phyloP scores from a whole-genome alignment of 2,329 filamentous ascomycete genomes.

The Clathrospora elynae region DNA sequence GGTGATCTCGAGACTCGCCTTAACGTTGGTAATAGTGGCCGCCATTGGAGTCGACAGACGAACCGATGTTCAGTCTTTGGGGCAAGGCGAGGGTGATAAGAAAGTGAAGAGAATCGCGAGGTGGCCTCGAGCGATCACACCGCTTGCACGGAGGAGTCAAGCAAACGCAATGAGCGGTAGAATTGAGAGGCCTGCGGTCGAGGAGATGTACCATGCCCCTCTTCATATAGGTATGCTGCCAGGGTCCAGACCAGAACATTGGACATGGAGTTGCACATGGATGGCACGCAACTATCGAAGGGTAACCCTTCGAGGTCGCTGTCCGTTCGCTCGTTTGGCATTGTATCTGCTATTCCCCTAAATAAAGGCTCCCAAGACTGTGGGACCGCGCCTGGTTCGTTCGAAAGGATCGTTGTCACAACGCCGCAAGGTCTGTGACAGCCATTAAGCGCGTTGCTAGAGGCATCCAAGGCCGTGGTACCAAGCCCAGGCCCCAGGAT shows the following conservation, averaged over 20 bases:
- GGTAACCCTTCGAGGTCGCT: slow-evolving; percentile 9
- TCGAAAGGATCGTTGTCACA: slow-evolving; percentile 17
- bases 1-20: slow-evolving; percentile 41
- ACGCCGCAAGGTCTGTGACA: slow-evolving; percentile 13
- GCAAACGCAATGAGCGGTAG: slow-evolving; percentile 9
- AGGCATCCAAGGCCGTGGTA: slow-evolving; percentile 27
- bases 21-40: slow-evolving; percentile 27
- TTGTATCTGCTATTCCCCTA: slow-evolving; percentile 20
- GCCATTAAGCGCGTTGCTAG: slow-evolving; percentile 27
- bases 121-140: neutral
- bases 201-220: slow-evolving; percentile 10
- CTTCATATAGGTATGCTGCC: slow-evolving; percentile 24
- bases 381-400: slow-evolving; percentile 18
- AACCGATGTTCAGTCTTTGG: slow-evolving; percentile 2
- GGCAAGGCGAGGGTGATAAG: slow-evolving; percentile 4
- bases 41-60: slow-evolving; percentile 25
- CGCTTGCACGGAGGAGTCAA: slow-evolving; percentile 3
- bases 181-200: slow-evolving; percentile 13
- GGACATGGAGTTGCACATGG: slow-evolving; percentile 20
- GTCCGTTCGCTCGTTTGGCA: slow-evolving; percentile 11
- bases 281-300: slow-evolving; percentile 16
- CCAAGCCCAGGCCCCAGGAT: slow-evolving; percentile 19
- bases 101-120: slow-evolving; percentile 1
- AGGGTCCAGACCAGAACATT: slow-evolving; percentile 13
- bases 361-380: slow-evolving; percentile 15